Base-by-base conservation (phyloP, 371 early-diverging fungal genomes). In the Umbelopsis sp. region DNA sequence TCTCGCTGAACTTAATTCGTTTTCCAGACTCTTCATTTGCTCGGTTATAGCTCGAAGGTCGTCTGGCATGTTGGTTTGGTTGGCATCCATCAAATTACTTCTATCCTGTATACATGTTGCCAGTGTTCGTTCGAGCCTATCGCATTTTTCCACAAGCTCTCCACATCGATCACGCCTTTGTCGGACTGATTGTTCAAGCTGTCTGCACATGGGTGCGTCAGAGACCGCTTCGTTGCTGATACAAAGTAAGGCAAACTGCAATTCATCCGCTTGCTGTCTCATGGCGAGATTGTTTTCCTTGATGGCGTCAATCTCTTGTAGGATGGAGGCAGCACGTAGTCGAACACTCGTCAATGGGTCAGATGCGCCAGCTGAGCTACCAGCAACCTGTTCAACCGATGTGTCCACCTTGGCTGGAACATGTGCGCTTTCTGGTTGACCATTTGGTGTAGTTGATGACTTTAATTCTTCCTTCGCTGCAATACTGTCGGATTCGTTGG, bases 1-100 rank as follows among this genome's bases (percentile, higher is more conserved):
- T 50, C 96, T 89, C 64, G 95, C 77, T 24, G 94, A 83, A 9
- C 86, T 84, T 44, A 94, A 76, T 44, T 96, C 96, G 12, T 73
- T 74, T 53, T 96, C 93, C 22, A 94, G 68, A 51, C 85, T 84
- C 48, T 86, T 81, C 66, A 94, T 76, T 69, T 94, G 90, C 9
- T 80, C 77, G 63, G 91, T 91, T 38, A 93, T 69, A 0, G 78
- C 80, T 66, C 11, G 29, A 29, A 57, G 12, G 14, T 57, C 57
- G 12, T 32, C 57, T 3, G 57, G 32, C 29, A 29, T 35, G 29
- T 57, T 35, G 35, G 12, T 57, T 18, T 57, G 57, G 18, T 57
- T 57, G 12, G 35, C 32, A 29, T 35, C 35, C 6, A 57, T 10
- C 37, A 57, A 29, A 14, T 57, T 57, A 12, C 57, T 37, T 29